Evolutionary conservation across 1,284 basidiomycete genomes (phyloP), one percentile per base, ranked within the genome.

Genomic region (Laetiporus sulphureus): DNA sequence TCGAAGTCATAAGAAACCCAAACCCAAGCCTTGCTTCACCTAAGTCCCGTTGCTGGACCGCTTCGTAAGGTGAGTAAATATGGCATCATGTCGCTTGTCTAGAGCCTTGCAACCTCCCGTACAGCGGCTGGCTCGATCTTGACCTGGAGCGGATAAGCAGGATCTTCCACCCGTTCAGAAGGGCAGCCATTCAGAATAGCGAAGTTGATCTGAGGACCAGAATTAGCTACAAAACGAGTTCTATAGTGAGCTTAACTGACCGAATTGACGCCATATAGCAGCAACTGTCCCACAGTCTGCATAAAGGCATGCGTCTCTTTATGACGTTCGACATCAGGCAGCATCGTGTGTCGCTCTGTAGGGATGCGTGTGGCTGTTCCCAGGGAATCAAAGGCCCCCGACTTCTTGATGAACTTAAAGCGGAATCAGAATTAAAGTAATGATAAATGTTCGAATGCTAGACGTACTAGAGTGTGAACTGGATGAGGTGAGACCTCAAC

Each of bases 171-270:
- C 11, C 16, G 4, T 19, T 32, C 21, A 18, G 31, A 6, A 4
- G 42, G 42, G 25, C 41, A 47, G n/a, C 41, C 45, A 32, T 44
- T 47, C 22, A 47, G 42, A 10, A 19, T 18, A 4, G 45, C 24
- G 37, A 47, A 44, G 34, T 47, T 43, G 31, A 47, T 40, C 45
- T 47, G 21, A 21, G n/a, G 6, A 13, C 12, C 15, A 29, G 18
- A 8, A 4, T 16, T 15, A 19, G 29, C 21, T 4, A 32, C n/a
- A n/a, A n/a, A n/a, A n/a, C n/a, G n/a, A n/a, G n/a, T n/a, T 5
- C 15, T n/a, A 4, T 20, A 24, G 24, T 12, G 11, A 22, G 16
- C 5, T n/a, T 7, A n/a, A 27, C 4, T 37, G 12, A 19, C 43
- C 33, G 39, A 41, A 25, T 45, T 45, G 27, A 45, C 33, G 12